phyloP scores from a whole-genome alignment of 2,329 filamentous ascomycete species.

The Claviceps sp. region DNA sequence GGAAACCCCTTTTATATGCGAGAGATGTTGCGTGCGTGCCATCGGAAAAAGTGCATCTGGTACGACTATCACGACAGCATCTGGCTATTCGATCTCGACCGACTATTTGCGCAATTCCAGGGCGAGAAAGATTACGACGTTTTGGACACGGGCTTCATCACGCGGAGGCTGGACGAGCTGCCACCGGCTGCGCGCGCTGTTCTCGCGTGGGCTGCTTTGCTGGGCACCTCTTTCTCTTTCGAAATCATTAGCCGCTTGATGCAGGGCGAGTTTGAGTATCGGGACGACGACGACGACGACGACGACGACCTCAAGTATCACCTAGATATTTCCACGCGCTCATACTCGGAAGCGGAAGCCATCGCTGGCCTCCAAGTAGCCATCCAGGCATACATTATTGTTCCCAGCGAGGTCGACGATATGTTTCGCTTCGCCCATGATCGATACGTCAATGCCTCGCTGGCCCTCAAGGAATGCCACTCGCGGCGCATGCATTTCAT shows the following conservation, averaged over 20 bases:
- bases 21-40: constrained; percentile 78
- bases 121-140: constrained; percentile 66
- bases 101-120: constrained; percentile 73
- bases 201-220: constrained; percentile 71
- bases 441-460: constrained; percentile 66
- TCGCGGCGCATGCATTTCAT: constrained; percentile 78
- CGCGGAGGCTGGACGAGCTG: constrained; percentile 62
- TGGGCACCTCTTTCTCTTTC: constrained; percentile 78
- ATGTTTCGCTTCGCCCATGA: constrained; percentile 82
- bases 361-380: constrained; percentile 71
- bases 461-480: constrained; percentile 55
- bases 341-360: constrained; percentile 51
- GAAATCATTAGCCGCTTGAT: constrained; percentile 65
- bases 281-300: constrained; percentile 30
- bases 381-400: constrained; percentile 66
- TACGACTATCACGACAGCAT: constrained; percentile 74
- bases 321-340: constrained; percentile 10
- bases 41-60: constrained; percentile 78
- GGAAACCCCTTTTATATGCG: constrained; percentile 87
- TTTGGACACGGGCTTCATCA: constrained; percentile 72
- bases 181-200: constrained; percentile 63
- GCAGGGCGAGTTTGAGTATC: constrained; percentile 56
- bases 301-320: constrained; percentile 26
- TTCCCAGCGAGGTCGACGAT: constrained; percentile 73
- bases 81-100: constrained; percentile 80